phyloP scores from a whole-genome alignment of 2,329 filamentous ascomycete species.

The Diaporthe velutina region DNA sequence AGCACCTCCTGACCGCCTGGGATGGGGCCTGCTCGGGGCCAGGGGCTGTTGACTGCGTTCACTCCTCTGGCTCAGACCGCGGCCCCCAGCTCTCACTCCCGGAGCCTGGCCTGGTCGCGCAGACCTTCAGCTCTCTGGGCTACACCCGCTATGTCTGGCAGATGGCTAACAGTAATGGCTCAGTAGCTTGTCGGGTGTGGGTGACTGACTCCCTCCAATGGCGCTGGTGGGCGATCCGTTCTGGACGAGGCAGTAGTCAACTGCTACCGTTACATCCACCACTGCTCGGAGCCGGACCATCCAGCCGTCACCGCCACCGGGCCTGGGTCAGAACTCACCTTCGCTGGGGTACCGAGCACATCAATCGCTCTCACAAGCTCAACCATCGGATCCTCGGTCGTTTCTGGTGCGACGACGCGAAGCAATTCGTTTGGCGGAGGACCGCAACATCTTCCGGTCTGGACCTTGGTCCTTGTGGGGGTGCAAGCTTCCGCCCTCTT shows the following conservation, averaged over 20 bases:
- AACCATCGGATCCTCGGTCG: conserved; percentile 13
- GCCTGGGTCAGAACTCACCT: conserved; percentile 11
- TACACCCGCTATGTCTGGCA: conserved; percentile 24
- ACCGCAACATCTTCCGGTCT: not conserved
- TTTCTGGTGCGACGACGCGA: conserved; percentile 15
- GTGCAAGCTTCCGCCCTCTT: conserved; percentile 16
- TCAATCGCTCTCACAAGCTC: not conserved
- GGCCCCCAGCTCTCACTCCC: not conserved
- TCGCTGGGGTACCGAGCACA: not conserved
- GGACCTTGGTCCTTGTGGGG: conserved; percentile 5
- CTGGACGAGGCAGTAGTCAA: conserved; percentile 18
- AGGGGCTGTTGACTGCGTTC: not conserved
- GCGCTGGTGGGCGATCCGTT: conserved; percentile 22
- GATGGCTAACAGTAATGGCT: not conserved
- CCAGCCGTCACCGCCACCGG: conserved; percentile 30
- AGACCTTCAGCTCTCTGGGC: conserved; percentile 16
- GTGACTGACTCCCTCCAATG: not conserved
- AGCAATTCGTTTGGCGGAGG: conserved; percentile 21
- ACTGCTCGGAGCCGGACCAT: conserved; percentile 24
- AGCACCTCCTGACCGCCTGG: not conserved
- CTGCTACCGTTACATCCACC: conserved; percentile 33
- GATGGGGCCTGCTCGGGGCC: not conserved
- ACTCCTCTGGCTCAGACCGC: not conserved
- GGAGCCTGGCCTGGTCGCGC: not conserved
- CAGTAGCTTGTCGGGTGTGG: conserved; percentile 8